Evolutionary conservation across 441 rosid species (phyloP), one percentile per base, ranked within the genome.

Genomic region (Capsella rubella): DNA sequence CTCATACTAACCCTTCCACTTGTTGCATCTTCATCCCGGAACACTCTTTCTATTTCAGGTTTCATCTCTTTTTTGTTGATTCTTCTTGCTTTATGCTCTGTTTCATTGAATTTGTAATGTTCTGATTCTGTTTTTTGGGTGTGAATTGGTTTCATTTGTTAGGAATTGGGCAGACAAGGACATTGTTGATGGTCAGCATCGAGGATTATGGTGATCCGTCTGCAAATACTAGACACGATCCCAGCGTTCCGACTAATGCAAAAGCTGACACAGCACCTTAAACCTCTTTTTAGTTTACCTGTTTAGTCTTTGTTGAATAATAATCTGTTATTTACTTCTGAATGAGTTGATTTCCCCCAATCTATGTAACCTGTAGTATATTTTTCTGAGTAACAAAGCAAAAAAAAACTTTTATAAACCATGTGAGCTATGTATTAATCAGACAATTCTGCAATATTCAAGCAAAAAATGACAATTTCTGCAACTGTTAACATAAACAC

Each of bases 161-260:
- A 74, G 77, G 52, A 3, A 28, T 50, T 53, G 70, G 3, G 5
- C 13, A 69, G 59, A 63, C 46, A n/a, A 45, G n/a, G 53, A 28
- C 42, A 3, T 40, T 46, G 21, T 63, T 68, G 43, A 56, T 68
- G 67, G 70, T 66, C 47, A 60, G 3, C 62, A 68, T 56, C 9
- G 67, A 68, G 54, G 81, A 78, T 55, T 78, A 78, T 56, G 32
- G 63, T 67, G 78, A 78, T 43, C 81, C 81, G 0, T 42, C 81
- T 31, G 81, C 81, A 31, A 78, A 78, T 13, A 69, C 78, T 0
- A 73, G 66, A 73, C 75, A 78, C 35, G 31, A 78, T 56, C 81
- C 81, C 21, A 58, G 67, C 37, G 75, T 63, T 50, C 74, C 75
- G 39, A 21, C 43, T 50, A 64, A 15, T 64, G 69, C 21, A 54